Evolutionary conservation across 2,329 filamentous ascomycete genomes (phyloP), one percentile per base, ranked within the genome.

Genomic region (Alternaria consortialis): DNA sequence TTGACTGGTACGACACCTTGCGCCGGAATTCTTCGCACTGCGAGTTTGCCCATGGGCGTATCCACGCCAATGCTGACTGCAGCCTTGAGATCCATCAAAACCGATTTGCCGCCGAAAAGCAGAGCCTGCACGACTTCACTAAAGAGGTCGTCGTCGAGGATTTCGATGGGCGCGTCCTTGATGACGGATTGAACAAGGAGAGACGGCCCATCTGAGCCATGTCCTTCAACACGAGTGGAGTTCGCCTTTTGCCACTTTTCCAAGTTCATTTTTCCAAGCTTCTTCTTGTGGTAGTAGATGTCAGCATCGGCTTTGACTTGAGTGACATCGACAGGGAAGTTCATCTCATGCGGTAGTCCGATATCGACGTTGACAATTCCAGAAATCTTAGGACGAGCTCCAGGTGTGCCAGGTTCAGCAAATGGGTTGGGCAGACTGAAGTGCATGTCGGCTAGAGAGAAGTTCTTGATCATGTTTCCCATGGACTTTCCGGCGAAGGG

Each of bases 1-100:
- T 97, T 96, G 83, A 98, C 88, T 80, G 91, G 91, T 75, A 99
- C 89, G 74, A 90, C 87, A 70, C 95, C 94, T 83, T 93, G 86
- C 43, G 78, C 93, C 48, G 94, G 94, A 72, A 99, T 90, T 68
- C 90, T 88, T 78, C 92, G 92, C 72, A 98, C 83, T 55, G 90
- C 86, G 73, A 98, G 87, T 69, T 90, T 84, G 50, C 95, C 95
- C 65, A 99, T 84, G 27, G 91, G 89, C 31, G 94, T 97, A 60
- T 88, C 84, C 53, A 97, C 87, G 72, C 91, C 88, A 66, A 94
- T 91, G 78, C 97, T 92, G 58, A 98, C 93, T 43, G 86, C 84
- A 23, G 94, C 93, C 69, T 90, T 85, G 66, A 98, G 88, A 53
- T 88, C 86, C 56, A 99, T 83, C 46, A 86, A 77, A n/a, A 97